A percentile compares a stretch with the other conserved stretches of the same genome.
These are phyloP conservation scores for Pelargonium nanum DNA, from an alignment of 345 rosid genomes.

Conservation along the genomic window DNA sequence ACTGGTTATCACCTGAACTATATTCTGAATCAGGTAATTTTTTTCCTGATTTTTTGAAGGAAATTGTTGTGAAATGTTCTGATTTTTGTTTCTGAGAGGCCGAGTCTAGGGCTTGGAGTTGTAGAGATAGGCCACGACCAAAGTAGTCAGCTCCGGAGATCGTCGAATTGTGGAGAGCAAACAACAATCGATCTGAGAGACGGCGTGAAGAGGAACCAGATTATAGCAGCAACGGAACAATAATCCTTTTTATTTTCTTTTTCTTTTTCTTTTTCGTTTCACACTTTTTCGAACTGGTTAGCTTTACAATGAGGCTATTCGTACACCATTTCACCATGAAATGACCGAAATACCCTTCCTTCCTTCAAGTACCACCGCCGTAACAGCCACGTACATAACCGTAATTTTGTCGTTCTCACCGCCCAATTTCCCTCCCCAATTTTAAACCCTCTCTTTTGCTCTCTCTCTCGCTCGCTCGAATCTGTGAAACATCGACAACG, in stretches of 20 bases:
- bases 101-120: background rate
- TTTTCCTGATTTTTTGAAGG: no score
- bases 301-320: background rate
- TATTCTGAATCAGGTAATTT: no score
- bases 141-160: no score
- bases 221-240: no score
- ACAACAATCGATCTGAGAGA: background rate
- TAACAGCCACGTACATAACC: background rate
- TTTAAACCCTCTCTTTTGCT: slow-evolving; percentile 12
- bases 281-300: no score
- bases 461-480: background rate
- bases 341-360: slow-evolving; percentile 6
- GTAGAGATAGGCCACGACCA: background rate
- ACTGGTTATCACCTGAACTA: no score
- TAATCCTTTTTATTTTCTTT: no score
- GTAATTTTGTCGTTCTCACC: background rate
- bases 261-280: no score
- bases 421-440: slow-evolving; percentile 21
- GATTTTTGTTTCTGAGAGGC: background rate
- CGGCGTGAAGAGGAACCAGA: background rate
- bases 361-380: background rate
- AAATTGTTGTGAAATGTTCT: background rate
- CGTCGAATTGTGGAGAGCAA: no score
- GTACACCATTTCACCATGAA: no score
- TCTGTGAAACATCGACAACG: background rate